phyloP scores from a whole-genome alignment of 2,329 filamentous ascomycete species.

The Trichoderma polysporum region DNA sequence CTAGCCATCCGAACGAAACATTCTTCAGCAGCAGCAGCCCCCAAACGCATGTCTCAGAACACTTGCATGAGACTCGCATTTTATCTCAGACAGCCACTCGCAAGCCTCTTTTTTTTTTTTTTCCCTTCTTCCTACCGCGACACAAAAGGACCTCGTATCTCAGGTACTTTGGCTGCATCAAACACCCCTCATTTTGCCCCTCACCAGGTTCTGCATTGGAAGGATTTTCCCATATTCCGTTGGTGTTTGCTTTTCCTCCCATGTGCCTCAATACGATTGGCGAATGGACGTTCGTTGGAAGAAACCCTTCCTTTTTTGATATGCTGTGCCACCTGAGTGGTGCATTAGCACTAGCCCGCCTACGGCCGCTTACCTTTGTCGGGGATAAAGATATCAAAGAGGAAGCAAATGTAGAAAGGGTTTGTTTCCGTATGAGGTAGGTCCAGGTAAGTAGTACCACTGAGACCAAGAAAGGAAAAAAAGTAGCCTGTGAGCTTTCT shows the following conservation, averaged over 20 bases:
- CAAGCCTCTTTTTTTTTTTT: background rate
- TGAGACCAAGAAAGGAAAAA: background rate
- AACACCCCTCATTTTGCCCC: slow-evolving; percentile 3
- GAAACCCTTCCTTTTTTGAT: background rate
- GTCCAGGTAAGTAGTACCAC: background rate
- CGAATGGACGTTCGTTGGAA: background rate
- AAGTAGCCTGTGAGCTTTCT: background rate
- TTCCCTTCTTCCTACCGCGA: too few relatives aligned
- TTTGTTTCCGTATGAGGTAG: background rate
- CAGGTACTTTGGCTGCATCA: background rate
- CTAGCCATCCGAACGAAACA: background rate
- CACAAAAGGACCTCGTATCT: background rate
- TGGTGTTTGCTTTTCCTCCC: background rate
- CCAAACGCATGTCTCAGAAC: slow-evolving; percentile 6
- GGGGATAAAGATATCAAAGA: background rate
- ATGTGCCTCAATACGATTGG: background rate
- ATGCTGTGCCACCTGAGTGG: background rate
- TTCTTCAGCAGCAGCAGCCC: background rate
- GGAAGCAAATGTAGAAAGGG: background rate
- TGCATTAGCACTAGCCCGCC: background rate
- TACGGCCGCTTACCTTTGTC: background rate
- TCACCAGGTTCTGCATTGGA: background rate
- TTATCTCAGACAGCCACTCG: slow-evolving; percentile 10
- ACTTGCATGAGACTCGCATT: background rate
- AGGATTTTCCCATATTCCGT: background rate